Percentiles rank a stretch among this genome's conserved stretches.
These are phyloP conservation scores for Lyophyllum semitale DNA, from an alignment of 768 basidiomycete species.

Conservation along the genomic window DNA sequence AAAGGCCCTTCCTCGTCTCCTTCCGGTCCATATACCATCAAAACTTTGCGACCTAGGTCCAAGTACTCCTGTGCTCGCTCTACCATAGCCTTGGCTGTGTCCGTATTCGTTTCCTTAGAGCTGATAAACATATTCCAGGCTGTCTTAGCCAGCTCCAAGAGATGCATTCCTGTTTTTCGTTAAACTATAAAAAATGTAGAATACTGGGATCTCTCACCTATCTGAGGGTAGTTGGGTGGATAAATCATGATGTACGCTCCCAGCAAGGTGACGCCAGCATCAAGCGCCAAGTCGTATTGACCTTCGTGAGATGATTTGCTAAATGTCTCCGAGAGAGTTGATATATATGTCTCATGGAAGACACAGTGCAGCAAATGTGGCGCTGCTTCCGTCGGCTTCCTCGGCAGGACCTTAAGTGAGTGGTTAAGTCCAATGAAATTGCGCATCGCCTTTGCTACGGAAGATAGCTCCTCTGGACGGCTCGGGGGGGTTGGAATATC, in stretches of 20 bases:
- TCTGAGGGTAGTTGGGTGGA: slow-evolving; percentile 80
- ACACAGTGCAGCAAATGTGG: slow-evolving; percentile 43
- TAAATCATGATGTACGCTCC: slow-evolving; percentile 73
- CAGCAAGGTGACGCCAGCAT: slow-evolving; percentile 57
- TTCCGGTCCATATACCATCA: slow-evolving; percentile 56
- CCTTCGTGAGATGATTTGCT: slow-evolving; percentile 73
- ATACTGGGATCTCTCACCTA: slow-evolving; percentile 47
- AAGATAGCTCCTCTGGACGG: slow-evolving; percentile 28
- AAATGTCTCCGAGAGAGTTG: slow-evolving; percentile 60
- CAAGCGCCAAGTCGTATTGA: slow-evolving; percentile 49
- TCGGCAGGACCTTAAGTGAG: slow-evolving; percentile 27
- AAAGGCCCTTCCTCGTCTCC: slow-evolving; percentile 66
- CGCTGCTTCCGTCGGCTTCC: slow-evolving; percentile 32
- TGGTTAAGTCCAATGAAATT: slow-evolving; percentile 36
- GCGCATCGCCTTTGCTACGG: slow-evolving; percentile 34
- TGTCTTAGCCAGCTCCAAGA: slow-evolving; percentile 76
- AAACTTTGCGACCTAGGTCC: slow-evolving; percentile 38
- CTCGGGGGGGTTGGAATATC: slow-evolving; percentile 40
- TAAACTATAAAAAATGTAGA: background rate
- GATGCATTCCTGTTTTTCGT: slow-evolving; percentile 63
- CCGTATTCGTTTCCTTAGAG: slow-evolving; percentile 22
- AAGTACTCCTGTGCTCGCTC: slow-evolving; percentile 38
- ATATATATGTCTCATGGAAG: slow-evolving; percentile 61
- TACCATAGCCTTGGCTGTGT: slow-evolving; percentile 22
- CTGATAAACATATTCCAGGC: slow-evolving; percentile 65